These are phyloP conservation scores for Viola odorata DNA, from an alignment of 345 rosid genomes.

Conservation along the genomic window DNA sequence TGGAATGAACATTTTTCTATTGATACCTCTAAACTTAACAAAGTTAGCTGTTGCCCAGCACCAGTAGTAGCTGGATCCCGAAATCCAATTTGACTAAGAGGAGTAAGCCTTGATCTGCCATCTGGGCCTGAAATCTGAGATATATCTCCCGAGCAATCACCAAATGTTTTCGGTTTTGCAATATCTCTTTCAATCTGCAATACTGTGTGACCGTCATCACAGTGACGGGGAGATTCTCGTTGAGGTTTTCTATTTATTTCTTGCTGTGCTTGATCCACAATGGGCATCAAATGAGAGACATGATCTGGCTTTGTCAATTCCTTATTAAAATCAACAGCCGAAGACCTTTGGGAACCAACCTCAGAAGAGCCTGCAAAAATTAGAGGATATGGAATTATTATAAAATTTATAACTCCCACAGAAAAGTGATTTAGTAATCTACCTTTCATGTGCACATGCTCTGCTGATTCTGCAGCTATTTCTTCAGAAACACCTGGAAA, in stretches of 20 bases:
- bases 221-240: constrained; percentile 23
- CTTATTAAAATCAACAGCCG: constrained; percentile 19
- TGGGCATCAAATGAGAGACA: constrained; percentile 23
- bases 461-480: constrained; percentile 11
- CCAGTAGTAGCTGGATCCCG: constrained; percentile 95
- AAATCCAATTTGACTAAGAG: constrained; percentile 91
- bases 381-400: constrained; percentile 10
- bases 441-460: constrained; percentile 32
- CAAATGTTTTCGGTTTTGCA: constrained; percentile 23
- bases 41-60: constrained; percentile 86
- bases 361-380: constrained; percentile 33
- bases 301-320: constrained; percentile 23
- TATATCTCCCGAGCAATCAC: constrained; percentile 40
- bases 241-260: constrained; percentile 22
- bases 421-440: constrained; percentile 13
- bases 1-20: constrained; percentile 1
- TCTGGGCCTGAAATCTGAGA: constrained; percentile 94
- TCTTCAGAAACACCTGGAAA: constrained; percentile 31
- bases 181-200: constrained; percentile 33
- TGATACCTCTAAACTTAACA: constrained; percentile 83
- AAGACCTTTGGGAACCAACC: constrained; percentile 29
- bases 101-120: constrained; percentile 66
- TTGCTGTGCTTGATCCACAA: constrained; percentile 25
- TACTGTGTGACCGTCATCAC: constrained; percentile 16
- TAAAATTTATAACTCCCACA: constrained; percentile 8